Conservation (phyloP, 2,329 filamentous ascomycete species). For the Penicillium janthinellum region DNA sequence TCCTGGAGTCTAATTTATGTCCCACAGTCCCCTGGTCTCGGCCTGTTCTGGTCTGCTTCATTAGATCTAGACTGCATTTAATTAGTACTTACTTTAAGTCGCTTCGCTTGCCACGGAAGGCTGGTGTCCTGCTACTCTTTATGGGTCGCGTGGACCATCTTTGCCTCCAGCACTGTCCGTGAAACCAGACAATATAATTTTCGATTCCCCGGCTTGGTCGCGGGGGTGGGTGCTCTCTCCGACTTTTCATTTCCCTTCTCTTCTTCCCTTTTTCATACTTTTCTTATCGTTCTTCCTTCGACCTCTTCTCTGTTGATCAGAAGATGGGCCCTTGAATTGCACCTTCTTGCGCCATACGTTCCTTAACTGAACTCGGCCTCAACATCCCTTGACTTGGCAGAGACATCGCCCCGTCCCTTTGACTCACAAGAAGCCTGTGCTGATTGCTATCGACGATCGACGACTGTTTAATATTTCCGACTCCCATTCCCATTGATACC, state of each 20-base stretch:
- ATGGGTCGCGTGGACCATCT: conserved; percentile 1
- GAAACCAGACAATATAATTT: conserved; percentile 1
- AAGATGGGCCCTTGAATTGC: neutral
- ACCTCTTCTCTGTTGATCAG: neutral
- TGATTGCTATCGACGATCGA: neutral
- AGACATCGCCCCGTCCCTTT: neutral
- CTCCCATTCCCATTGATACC: neutral
- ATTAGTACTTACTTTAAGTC: neutral
- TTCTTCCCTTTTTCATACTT: neutral
- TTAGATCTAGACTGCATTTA: neutral
- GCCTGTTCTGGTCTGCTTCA: neutral
- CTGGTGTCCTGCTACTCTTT: neutral
- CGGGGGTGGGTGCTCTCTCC: neutral
- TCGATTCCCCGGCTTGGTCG: conserved; percentile 7
- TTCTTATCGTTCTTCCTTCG: neutral
- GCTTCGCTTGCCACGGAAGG: neutral
- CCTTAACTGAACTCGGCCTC: neutral
- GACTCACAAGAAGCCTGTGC: neutral
- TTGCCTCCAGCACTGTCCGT: neutral
- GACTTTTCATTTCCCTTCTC: neutral
- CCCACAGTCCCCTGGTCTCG: neutral
- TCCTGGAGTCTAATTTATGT: conserved; percentile 8
- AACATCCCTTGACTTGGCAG: neutral
- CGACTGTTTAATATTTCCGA: neutral
- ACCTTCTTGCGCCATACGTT: neutral